Evolutionary conservation across 2,329 filamentous ascomycete genomes (phyloP).

Genomic region (Ophiostoma ulmi): DNA sequence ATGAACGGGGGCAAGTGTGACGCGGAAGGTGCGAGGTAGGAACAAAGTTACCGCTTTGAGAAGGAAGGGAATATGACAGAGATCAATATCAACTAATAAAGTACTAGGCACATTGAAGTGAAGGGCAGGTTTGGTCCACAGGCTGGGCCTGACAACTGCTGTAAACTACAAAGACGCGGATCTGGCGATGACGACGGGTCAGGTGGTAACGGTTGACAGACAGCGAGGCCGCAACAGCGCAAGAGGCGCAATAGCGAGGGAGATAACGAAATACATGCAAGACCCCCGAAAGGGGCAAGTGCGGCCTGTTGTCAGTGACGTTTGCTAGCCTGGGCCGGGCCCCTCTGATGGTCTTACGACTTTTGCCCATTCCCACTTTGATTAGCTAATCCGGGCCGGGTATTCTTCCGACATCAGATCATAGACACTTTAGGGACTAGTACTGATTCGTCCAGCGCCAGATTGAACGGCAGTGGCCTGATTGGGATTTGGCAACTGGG

Average conservation of each 20-base stretch:
- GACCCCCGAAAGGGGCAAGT: conserved; percentile 17
- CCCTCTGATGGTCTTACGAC: background rate
- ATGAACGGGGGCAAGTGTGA: background rate
- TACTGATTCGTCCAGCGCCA: background rate
- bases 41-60: background rate
- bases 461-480: conserved; percentile 24
- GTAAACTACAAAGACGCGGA: background rate
- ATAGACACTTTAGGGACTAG: background rate
- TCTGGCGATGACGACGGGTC: background rate
- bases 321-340: conserved; percentile 3
- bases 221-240: background rate
- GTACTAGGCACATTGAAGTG: background rate
- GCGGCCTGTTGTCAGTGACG: conserved; percentile 15
- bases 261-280: conserved; percentile 11
- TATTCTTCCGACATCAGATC: conserved; percentile 15
- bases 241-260: background rate
- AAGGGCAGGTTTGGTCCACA: background rate
- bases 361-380: background rate
- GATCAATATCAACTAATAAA: background rate
- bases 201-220: background rate
- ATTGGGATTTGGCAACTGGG: conserved; percentile 24
- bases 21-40: conserved; percentile 3
- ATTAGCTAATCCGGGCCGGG: conserved; percentile 1
- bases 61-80: background rate
- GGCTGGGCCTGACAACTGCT: background rate